Conservation (phyloP, 1,284 basidiomycete species). For the Microbotryum silenes-acaulis region DNA sequence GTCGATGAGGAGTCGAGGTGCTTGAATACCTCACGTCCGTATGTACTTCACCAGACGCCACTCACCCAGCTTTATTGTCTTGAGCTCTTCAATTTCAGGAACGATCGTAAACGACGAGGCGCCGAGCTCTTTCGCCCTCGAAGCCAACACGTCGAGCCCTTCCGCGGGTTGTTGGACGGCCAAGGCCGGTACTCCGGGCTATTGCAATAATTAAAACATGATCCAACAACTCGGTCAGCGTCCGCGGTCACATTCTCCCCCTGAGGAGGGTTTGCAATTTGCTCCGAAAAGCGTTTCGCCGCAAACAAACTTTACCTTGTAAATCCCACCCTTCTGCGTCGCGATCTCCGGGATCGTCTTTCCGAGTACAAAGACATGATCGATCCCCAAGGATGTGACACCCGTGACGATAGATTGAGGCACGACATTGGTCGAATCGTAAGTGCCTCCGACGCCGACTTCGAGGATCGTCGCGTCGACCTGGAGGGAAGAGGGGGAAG, state of each 20-base stretch:
- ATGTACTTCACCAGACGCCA: not conserved
- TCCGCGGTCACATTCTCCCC: too few relatives aligned
- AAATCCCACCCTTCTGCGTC: conserved; percentile 94
- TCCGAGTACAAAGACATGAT: conserved; percentile 86
- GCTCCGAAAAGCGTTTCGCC: too few relatives aligned
- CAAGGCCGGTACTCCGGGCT: conserved; percentile 76
- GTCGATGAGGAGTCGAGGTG: not conserved
- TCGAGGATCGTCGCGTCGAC: conserved; percentile 88
- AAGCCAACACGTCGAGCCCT: conserved; percentile 58
- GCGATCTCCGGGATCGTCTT: conserved; percentile 86
- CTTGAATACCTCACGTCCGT: too few relatives aligned
- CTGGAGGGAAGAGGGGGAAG: conserved; percentile 33
- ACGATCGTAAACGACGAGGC: conserved; percentile 62
- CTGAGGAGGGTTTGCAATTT: too few relatives aligned
- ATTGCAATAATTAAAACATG: not conserved
- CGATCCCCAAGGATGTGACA: conserved; percentile 82
- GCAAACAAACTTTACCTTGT: conserved; percentile 54
- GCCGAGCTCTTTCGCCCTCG: conserved; percentile 59
- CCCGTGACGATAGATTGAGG: conserved; percentile 83
- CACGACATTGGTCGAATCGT: conserved; percentile 95
- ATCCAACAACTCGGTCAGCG: too few relatives aligned
- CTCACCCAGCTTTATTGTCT: conserved; percentile 57
- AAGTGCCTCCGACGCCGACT: conserved; percentile 90
- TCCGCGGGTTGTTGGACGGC: conserved; percentile 68
- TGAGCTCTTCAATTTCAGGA: conserved; percentile 47